phyloP scores from a whole-genome alignment of 2,329 filamentous ascomycete species.

The Fusarium caatingaense region DNA sequence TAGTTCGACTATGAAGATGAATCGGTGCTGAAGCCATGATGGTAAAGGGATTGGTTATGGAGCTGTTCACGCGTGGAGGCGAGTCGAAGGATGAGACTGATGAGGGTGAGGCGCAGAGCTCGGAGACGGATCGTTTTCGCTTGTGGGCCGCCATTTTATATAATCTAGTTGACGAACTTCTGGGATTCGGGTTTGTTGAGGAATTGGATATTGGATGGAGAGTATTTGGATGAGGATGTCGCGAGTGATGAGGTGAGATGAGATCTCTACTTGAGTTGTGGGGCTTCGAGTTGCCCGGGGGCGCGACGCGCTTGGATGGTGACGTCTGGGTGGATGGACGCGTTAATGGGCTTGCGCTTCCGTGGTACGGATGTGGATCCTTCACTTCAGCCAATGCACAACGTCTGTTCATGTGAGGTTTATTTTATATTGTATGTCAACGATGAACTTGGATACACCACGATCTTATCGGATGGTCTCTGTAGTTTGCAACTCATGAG shows the following conservation, averaged over 20 bases:
- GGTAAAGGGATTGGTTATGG: conserved; percentile 49
- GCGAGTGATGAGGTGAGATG: conserved; percentile 19
- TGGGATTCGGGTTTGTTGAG: neutral
- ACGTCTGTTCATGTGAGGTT: no score
- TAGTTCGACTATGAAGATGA: conserved; percentile 66
- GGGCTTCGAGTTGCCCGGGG: no score
- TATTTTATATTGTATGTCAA: no score
- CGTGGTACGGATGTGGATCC: no score
- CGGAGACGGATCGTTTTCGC: conserved; percentile 72
- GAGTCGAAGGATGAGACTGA: conserved; percentile 57
- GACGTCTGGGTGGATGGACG: neutral
- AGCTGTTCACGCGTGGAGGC: conserved; percentile 49
- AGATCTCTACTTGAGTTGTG: neutral
- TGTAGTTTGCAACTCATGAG: no score
- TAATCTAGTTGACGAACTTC: accelerated
- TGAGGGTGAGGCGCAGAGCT: conserved; percentile 61
- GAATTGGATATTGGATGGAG: neutral
- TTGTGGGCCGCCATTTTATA: conserved; percentile 62
- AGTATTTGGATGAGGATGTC: neutral
- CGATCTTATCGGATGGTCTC: no score
- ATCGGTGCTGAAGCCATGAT: conserved; percentile 52
- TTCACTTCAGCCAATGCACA: no score
- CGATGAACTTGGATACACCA: no score
- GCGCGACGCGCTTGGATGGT: conserved; percentile 26
- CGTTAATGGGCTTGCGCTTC: conserved; percentile 19